Evolutionary conservation across 73 alveolate genomes (phyloP), one percentile per base, ranked within the genome.

Genomic region (Effrenium voratum): DNA sequence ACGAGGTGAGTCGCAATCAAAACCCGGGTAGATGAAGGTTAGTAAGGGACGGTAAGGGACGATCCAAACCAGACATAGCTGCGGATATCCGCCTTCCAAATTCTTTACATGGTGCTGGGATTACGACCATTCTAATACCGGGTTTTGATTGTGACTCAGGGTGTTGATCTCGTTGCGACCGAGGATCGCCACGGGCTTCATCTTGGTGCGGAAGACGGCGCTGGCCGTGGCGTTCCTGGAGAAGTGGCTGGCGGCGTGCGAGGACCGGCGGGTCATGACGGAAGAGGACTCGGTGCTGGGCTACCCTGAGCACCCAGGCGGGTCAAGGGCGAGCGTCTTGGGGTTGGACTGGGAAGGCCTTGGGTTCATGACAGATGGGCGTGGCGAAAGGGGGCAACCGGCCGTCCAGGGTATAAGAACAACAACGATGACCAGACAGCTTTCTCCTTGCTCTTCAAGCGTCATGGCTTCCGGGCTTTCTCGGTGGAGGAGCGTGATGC

Each of bases 381-480:
- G 72, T 57, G 1, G n/a, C n/a, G n/a, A n/a, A n/a, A n/a, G n/a
- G n/a, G n/a, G n/a, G 92, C 36, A 22, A 36, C 26, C 26, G 40
- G 1, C 24, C 5, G 40, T 38, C 52, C 45, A 50, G 77, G 92
- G 8, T 76, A 32, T 49, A 22, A 44, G 70, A 92, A 92, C 83
- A 73, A 76, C 92, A 92, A 92, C 75, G 98, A 92, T 50, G 98
- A 92, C 90, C 98, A 92, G 92, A 73, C 92, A 2, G 92, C 92
- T 40, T 92, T 92, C 92, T 49, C 83, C 40, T 38, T 92, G 98
- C 81, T 92, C 44, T 92, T 92, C 98, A 92, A 92, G 82, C 80
- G 34, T 28, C 40, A 50, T 41, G 98, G 98, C 68, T 92, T 92
- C 76, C 41, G 91, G 8, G 98, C 91, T 10, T 92, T 92, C 68